These are phyloP conservation scores for Barbarea vulgaris DNA, from an alignment of 345 rosid species.

Conservation along the genomic window DNA sequence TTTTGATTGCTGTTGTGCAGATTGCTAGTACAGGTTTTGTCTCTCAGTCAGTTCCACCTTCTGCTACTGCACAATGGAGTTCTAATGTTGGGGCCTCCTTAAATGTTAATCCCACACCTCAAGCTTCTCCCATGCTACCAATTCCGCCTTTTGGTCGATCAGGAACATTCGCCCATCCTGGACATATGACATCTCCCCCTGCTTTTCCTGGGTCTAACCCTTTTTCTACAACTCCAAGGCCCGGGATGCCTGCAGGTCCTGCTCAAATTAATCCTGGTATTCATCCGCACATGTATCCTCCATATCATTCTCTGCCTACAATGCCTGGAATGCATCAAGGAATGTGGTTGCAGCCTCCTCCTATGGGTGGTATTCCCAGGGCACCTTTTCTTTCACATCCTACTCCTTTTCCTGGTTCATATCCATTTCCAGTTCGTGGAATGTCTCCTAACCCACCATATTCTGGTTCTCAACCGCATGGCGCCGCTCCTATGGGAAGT, in stretches of 20 bases:
- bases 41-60: conserved; percentile 51
- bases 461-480: conserved; percentile 72
- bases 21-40: conserved; percentile 39
- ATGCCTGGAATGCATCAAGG: conserved; percentile 67
- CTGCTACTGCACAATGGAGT: conserved; percentile 44
- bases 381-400: conserved; percentile 64
- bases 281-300: conserved; percentile 66
- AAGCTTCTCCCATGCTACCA: conserved; percentile 43
- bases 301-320: conserved; percentile 62
- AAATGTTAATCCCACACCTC: conserved; percentile 40
- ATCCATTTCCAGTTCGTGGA: conserved; percentile 53
- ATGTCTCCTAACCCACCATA: conserved; percentile 48
- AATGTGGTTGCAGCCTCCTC: conserved; percentile 79
- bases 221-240: conserved; percentile 48
- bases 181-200: conserved; percentile 44
- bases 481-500: conserved; percentile 52
- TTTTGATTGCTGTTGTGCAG: conserved; percentile 43
- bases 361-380: conserved; percentile 62
- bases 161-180: conserved; percentile 49
- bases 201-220: conserved; percentile 52
- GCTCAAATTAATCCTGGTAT: conserved; percentile 47
- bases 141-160: conserved; percentile 48
- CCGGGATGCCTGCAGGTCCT: conserved; percentile 46
- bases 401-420: conserved; percentile 60
- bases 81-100: conserved; percentile 37